These are phyloP conservation scores for Corymbia citriodora DNA, from an alignment of 441 rosid genomes.

Conservation along the genomic window DNA sequence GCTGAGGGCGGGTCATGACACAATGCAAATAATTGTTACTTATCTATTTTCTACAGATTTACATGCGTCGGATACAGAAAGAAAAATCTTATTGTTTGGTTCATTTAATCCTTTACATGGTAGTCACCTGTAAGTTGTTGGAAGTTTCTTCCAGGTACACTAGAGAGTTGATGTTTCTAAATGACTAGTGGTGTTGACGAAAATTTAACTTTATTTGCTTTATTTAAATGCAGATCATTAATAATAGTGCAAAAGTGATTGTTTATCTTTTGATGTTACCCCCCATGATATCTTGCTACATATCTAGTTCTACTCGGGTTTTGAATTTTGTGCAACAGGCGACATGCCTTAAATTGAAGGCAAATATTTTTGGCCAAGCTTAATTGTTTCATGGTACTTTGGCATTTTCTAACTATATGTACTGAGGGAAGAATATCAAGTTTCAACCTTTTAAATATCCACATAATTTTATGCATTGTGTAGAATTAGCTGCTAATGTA, in stretches of 20 bases:
- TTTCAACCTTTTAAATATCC: background rate
- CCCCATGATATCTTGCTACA: background rate
- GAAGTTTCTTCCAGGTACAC: slow-evolving; percentile 80
- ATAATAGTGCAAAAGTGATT: background rate
- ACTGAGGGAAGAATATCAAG: background rate
- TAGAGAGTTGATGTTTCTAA: background rate
- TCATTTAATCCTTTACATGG: slow-evolving; percentile 91
- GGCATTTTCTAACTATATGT: background rate
- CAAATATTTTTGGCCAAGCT: background rate
- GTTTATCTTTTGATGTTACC: background rate
- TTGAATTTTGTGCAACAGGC: background rate
- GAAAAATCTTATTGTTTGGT: slow-evolving; percentile 81
- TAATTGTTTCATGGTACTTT: background rate
- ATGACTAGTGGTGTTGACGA: background rate
- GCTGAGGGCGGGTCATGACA: too few species aligned
- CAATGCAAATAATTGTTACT: background rate
- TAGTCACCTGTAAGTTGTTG: slow-evolving; percentile 79
- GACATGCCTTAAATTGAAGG: background rate
- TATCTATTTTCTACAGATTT: slow-evolving; percentile 30
- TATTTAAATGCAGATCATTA: background rate
- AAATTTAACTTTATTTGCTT: background rate
- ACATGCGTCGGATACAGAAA: slow-evolving; percentile 26
- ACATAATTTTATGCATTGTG: background rate
- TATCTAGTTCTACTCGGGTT: background rate
- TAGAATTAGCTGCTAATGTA: background rate